phyloP scores from a whole-genome alignment of 2,329 filamentous ascomycete genomes.

The Chlorencoelia australis region DNA sequence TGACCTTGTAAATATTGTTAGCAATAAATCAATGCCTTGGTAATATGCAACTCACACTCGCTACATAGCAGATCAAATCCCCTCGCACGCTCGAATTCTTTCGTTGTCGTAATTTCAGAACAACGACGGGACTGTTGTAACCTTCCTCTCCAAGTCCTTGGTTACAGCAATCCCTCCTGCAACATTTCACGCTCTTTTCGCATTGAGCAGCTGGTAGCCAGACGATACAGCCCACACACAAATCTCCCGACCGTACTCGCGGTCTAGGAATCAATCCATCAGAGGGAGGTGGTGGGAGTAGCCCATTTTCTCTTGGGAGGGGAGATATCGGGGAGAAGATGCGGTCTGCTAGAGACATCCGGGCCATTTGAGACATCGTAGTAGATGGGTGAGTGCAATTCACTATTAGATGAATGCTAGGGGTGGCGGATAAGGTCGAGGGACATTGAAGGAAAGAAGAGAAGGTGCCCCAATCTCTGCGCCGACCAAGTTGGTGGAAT shows the following conservation, averaged over 20 bases:
- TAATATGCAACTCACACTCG: slow-evolving; percentile 5
- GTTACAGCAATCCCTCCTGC: slow-evolving; percentile 6
- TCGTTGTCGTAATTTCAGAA: slow-evolving; percentile 10
- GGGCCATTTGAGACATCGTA: background rate
- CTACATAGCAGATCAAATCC: slow-evolving; percentile 15
- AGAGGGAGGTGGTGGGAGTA: slow-evolving; percentile 1
- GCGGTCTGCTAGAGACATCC: background rate
- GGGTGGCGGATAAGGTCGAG: too few relatives aligned
- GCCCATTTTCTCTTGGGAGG: background rate
- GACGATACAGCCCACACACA: slow-evolving; percentile 15
- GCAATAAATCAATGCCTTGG: background rate
- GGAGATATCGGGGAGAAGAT: background rate
- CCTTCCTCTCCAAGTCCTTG: slow-evolving; percentile 9
- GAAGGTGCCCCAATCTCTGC: too few relatives aligned
- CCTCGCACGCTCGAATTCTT: slow-evolving; percentile 8
- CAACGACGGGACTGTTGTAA: slow-evolving; percentile 12
- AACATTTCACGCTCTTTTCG: slow-evolving; percentile 7
- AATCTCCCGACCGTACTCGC: slow-evolving; percentile 6
- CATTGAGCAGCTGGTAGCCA: slow-evolving; percentile 8
- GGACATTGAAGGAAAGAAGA: too few relatives aligned
- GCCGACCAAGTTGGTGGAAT: too few relatives aligned
- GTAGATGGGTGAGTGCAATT: too few relatives aligned
- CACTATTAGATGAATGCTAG: too few relatives aligned
- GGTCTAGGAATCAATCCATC: slow-evolving; percentile 1
- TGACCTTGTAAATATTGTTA: slow-evolving; percentile 8